Conservation (phyloP, 2,329 filamentous ascomycete genomes). For the Parastagonospora avenae region DNA sequence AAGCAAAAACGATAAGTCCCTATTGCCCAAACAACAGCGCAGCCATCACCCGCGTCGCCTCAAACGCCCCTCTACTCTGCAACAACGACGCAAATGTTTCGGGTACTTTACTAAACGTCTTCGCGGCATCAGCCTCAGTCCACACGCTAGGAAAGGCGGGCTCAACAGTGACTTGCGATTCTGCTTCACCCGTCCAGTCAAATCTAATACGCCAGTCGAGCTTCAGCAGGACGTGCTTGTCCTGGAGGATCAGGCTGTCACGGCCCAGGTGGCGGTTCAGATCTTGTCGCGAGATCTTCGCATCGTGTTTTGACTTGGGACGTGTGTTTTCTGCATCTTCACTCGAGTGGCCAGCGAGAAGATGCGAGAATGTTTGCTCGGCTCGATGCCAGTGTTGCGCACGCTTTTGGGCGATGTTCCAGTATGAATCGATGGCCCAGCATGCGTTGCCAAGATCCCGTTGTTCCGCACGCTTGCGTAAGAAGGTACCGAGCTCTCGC, state of each 20-base stretch:
- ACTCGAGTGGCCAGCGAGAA: constrained; percentile 21
- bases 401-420: constrained; percentile 63
- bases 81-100: constrained; percentile 66
- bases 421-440: constrained; percentile 74
- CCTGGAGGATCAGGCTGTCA: constrained; percentile 34
- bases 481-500: constrained; percentile 62
- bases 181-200: constrained; percentile 75
- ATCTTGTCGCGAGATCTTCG: constrained; percentile 48
- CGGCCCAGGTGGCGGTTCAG: constrained; percentile 55
- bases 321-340: constrained; percentile 24
- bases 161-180: constrained; percentile 61
- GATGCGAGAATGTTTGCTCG: constrained; percentile 52
- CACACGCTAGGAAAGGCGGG: constrained; percentile 69
- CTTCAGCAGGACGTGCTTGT: constrained; percentile 53
- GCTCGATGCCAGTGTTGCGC: constrained; percentile 68
- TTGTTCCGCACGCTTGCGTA: constrained; percentile 48
- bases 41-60: constrained; percentile 64
- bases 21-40: constrained; percentile 57
- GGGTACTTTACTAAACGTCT: constrained; percentile 63
- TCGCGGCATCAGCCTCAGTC: constrained; percentile 63
- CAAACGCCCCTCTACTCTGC: constrained; percentile 59
- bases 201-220: constrained; percentile 69
- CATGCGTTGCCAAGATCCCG: constrained; percentile 64
- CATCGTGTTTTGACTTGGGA: constrained; percentile 15
- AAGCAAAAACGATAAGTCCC: constrained; percentile 1